A percentile compares a stretch with the other conserved stretches of the same genome.
Evolutionary conservation across 495 filamentous ascomycete species (phyloP).

Genomic region (Niebla homalea): DNA sequence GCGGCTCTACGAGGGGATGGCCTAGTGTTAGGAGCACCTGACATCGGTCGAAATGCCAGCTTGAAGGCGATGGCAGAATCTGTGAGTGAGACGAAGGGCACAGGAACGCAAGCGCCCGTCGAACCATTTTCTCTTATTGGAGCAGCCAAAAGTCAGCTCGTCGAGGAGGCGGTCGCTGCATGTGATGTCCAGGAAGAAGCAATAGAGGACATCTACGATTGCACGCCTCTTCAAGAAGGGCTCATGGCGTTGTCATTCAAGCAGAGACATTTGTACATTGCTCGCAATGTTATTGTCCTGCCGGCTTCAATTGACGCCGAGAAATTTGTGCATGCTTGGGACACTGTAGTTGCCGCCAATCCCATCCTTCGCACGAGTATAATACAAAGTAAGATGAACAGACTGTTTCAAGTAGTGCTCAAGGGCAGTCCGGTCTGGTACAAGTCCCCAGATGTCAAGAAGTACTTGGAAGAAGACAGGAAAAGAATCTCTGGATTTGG

Average conservation of each 20-base stretch:
- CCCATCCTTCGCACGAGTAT: neutral
- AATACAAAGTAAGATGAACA: neutral
- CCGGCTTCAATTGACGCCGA: neutral
- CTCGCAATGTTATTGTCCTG: neutral
- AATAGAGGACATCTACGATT: conserved; percentile 45
- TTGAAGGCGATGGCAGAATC: too few relatives aligned
- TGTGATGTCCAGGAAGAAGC: conserved; percentile 15
- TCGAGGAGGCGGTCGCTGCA: neutral
- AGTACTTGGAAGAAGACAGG: too few relatives aligned
- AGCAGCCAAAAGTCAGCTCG: too few relatives aligned
- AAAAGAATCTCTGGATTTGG: too few relatives aligned
- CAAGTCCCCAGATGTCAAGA: neutral
- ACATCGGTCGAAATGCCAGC: too few relatives aligned
- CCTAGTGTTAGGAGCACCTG: too few relatives aligned
- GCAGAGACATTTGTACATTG: conserved; percentile 30
- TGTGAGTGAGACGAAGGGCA: too few relatives aligned
- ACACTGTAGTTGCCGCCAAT: neutral
- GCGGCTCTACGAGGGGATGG: too few relatives aligned
- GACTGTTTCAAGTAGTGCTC: neutral
- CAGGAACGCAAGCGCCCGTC: too few relatives aligned
- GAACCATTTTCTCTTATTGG: too few relatives aligned
- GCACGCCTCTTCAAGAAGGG: conserved; percentile 47
- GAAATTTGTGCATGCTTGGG: neutral
- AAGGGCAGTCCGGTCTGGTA: neutral
- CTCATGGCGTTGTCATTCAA: conserved; percentile 38